Conservation (phyloP, 1,284 basidiomycete species). For the Fistulinella staudtii region DNA sequence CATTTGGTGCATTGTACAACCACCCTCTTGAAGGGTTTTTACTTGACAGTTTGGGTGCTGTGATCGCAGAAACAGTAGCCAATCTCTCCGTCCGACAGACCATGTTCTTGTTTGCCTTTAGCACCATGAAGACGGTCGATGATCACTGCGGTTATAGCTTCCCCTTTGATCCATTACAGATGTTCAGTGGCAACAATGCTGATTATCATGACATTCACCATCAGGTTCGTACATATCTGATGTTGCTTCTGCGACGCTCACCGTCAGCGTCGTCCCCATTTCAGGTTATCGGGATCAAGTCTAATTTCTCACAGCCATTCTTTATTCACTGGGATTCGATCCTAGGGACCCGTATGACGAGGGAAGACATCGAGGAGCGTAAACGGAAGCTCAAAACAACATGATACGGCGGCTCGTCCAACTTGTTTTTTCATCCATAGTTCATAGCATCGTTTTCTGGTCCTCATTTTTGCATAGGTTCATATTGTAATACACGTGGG, state of each 20-base stretch:
- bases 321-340: constrained; percentile 85
- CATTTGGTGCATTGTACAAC: constrained; percentile 97
- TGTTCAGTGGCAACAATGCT: constrained; percentile 89
- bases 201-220: constrained; percentile 99
- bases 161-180: constrained; percentile 87
- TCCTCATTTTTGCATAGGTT: not conserved
- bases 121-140: constrained; percentile 93
- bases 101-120: constrained; percentile 80
- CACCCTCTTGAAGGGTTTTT: constrained; percentile 94
- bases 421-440: not conserved
- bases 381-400: constrained; percentile 33
- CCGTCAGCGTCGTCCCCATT: constrained; percentile 8
- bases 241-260: constrained; percentile 1
- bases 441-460: not conserved
- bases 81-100: constrained; percentile 81
- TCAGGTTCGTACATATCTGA: constrained; percentile 52
- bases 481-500: not conserved
- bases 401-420: constrained; percentile 1
- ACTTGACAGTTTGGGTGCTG: constrained; percentile 84
- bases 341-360: constrained; percentile 79
- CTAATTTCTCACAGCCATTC: constrained; percentile 95
- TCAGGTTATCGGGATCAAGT: constrained; percentile 88
- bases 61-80: constrained; percentile 68
- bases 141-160: constrained; percentile 94
- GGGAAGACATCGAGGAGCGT: constrained; percentile 56